Conservation (phyloP, 352 stramenopile genomes). For the Pythium sukuiense region DNA sequence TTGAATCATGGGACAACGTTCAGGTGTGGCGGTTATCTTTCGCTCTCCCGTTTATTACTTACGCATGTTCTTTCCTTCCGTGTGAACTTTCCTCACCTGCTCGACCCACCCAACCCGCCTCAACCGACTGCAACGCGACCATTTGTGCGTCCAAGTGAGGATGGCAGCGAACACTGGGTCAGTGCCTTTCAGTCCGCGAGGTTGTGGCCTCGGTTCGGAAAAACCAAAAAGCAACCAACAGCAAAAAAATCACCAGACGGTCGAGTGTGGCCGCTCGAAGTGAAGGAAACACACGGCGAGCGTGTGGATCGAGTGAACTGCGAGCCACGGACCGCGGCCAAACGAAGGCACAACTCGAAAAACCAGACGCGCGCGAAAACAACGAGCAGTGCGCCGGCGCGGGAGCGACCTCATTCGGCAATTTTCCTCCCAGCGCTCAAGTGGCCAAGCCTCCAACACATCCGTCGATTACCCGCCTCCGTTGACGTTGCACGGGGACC, state of each 20-base stretch:
- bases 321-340: background rate
- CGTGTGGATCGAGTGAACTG: constrained; percentile 4
- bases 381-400: constrained; percentile 2
- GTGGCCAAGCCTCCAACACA: background rate
- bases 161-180: constrained; percentile 23
- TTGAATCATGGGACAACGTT: background rate
- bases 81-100: constrained; percentile 26
- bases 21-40: constrained; percentile 6
- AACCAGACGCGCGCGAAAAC: constrained; percentile 1
- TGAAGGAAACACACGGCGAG: constrained; percentile 10
- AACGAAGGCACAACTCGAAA: background rate
- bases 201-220: constrained; percentile 15
- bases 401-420: constrained; percentile 20
- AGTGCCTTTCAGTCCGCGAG: constrained; percentile 16
- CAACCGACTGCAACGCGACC: constrained; percentile 24
- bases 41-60: constrained; percentile 22
- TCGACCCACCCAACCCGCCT: constrained; percentile 5
- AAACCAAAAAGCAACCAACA: constrained; percentile 26
- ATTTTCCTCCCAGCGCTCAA: constrained; percentile 19
- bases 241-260: constrained; percentile 24
- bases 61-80: constrained; percentile 25
- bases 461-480: background rate
- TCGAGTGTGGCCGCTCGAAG: constrained; percentile 12
- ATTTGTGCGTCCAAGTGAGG: constrained; percentile 27
- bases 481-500: background rate